Percentiles rank a stretch among this genome's conserved stretches.
phyloP scores from a whole-genome alignment of 1,284 basidiomycete species.

The Ustilago tritici region DNA sequence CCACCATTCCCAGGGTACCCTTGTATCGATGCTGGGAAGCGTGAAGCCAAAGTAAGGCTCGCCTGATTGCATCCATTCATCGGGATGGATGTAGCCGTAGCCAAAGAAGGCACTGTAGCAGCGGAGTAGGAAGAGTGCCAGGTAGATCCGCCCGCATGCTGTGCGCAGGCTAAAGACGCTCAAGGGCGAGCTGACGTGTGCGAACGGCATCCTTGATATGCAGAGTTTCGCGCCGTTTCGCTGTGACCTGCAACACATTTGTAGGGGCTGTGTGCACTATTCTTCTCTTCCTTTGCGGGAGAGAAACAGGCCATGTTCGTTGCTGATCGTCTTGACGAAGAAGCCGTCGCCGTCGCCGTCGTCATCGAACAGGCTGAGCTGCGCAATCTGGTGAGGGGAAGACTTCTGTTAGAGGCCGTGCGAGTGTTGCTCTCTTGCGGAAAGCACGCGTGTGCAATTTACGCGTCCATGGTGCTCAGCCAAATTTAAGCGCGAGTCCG shows the following conservation, averaged over 20 bases:
- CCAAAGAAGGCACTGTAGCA: conserved; percentile 58
- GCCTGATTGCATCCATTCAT: conserved; percentile 70
- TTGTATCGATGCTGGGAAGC: background rate
- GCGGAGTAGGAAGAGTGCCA: conserved; percentile 55
- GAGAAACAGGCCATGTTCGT: background rate
- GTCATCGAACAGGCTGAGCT: background rate
- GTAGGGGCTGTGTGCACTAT: background rate
- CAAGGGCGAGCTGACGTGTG: background rate
- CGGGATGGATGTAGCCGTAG: conserved; percentile 67
- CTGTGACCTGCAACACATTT: background rate
- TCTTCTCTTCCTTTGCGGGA: background rate
- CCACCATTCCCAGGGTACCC: conserved; percentile 41
- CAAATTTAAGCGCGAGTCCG: conserved; percentile 10
- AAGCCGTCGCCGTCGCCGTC: background rate
- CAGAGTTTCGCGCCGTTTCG: background rate
- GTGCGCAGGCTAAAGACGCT: conserved; percentile 24
- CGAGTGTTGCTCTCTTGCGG: conserved; percentile 13
- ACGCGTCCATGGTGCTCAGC: conserved; percentile 29
- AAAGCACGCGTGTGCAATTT: conserved; percentile 26
- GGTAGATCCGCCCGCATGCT: conserved; percentile 33
- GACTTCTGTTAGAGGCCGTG: conserved; percentile 12
- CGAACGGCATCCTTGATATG: conserved; percentile 4
- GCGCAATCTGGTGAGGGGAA: background rate
- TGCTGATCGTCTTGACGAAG: background rate
- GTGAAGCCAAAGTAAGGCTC: conserved; percentile 56